A percentile compares a stretch with the other conserved stretches of the same genome.
Evolutionary conservation across 2,329 filamentous ascomycete species (phyloP).

Genomic region (Zasmidium citrigriseum): DNA sequence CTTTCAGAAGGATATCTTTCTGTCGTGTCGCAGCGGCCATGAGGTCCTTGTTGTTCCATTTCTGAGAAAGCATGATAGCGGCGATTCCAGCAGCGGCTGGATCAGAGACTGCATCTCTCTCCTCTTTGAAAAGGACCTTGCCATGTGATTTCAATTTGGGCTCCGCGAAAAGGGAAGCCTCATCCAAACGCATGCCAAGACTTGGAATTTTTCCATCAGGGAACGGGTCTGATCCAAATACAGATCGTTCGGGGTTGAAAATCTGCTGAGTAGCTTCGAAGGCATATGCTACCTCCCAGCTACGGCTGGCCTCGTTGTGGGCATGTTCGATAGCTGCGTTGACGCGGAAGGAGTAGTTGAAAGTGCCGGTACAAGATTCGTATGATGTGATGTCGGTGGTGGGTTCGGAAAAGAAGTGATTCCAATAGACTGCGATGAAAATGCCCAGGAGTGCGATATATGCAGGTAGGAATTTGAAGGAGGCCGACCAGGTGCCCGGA

Average conservation of each 20-base stretch:
- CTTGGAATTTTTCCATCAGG: conserved; percentile 32
- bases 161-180: conserved; percentile 35
- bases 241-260: conserved; percentile 36
- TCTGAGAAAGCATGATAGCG: conserved; percentile 46
- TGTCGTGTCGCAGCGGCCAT: conserved; percentile 43
- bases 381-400: conserved; percentile 19
- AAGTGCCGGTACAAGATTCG: conserved; percentile 26
- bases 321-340: conserved; percentile 32
- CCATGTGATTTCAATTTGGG: conserved; percentile 34
- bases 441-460: conserved; percentile 20
- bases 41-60: conserved; percentile 30
- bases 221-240: conserved; percentile 42
- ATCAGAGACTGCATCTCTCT: conserved; percentile 43
- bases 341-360: conserved; percentile 30
- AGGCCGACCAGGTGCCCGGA: conserved; percentile 23
- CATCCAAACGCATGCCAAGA: conserved; percentile 27
- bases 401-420: conserved; percentile 14
- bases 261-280: conserved; percentile 45
- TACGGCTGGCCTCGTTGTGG: conserved; percentile 37
- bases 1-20: conserved; percentile 41
- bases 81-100: conserved; percentile 49
- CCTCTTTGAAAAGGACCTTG: conserved; percentile 36
- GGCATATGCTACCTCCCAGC: conserved; percentile 46
- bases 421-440: conserved; percentile 18
- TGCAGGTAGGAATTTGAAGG: conserved; percentile 20